Evolutionary conservation across 2,329 filamentous ascomycete genomes (phyloP).

Genomic region (Botryotinia narcissicola): DNA sequence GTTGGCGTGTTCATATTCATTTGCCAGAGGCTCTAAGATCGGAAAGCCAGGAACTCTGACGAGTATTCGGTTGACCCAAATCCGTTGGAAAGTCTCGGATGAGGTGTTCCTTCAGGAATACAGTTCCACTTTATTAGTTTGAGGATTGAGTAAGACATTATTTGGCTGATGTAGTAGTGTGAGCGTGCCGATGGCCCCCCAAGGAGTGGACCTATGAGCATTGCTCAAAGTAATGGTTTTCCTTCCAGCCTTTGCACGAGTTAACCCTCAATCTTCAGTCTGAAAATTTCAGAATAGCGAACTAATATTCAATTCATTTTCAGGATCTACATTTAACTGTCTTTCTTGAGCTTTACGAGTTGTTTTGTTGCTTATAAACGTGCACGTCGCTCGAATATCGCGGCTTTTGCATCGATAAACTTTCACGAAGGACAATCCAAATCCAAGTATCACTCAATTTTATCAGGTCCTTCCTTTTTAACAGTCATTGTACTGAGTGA

Average conservation of each 20-base stretch:
- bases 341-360: neutral
- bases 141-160: neutral
- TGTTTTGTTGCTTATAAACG: neutral
- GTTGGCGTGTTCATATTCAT: neutral
- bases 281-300: neutral
- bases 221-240: neutral
- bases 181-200: neutral
- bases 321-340: neutral
- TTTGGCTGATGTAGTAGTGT: neutral
- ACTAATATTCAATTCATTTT: neutral
- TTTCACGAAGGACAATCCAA: neutral
- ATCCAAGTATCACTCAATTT: neutral
- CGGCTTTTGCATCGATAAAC: neutral
- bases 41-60: neutral
- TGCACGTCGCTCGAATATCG: neutral
- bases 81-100: neutral
- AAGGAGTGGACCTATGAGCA: neutral
- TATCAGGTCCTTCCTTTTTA: fast-evolving
- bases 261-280: neutral
- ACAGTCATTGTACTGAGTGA: neutral
- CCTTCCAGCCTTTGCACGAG: neutral
- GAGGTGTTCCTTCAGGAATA: neutral
- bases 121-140: neutral
- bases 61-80: neutral
- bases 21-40: neutral